Conservation (phyloP, 2,329 filamentous ascomycete species). For the Penicillium sp. region DNA sequence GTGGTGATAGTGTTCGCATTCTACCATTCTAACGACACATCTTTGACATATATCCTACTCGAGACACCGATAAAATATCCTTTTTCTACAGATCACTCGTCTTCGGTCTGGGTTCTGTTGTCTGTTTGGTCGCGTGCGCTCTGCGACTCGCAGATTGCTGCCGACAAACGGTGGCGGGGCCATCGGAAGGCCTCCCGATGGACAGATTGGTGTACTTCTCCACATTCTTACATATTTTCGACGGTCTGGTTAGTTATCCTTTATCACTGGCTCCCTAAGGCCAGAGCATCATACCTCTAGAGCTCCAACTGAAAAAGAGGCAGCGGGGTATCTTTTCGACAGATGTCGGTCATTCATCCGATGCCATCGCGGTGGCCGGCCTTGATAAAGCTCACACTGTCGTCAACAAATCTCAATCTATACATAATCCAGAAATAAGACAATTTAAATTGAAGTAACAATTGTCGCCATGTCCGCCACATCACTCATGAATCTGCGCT, state of each 20-base stretch:
- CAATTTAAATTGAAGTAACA: neutral
- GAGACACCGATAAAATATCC: no score
- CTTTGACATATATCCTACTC: neutral
- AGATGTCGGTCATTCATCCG: conserved; percentile 17
- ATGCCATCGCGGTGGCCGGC: neutral
- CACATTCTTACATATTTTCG: neutral
- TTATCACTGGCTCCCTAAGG: conserved; percentile 1
- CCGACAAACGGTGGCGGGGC: neutral
- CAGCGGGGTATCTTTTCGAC: conserved; percentile 13
- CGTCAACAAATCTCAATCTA: conserved; percentile 8
- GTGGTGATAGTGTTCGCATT: neutral
- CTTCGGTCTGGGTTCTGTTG: neutral
- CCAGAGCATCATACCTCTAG: conserved; percentile 8
- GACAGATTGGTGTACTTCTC: neutral
- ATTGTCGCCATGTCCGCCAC: conserved; percentile 24
- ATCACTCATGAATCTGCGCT: conserved; percentile 24
- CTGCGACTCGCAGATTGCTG: neutral
- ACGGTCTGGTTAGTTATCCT: neutral
- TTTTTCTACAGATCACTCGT: neutral
- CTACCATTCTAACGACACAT: neutral
- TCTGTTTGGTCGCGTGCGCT: conserved; percentile 1
- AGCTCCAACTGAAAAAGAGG: conserved; percentile 8
- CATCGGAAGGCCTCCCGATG: conserved; percentile 17
- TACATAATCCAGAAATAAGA: neutral
- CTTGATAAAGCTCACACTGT: conserved; percentile 10